phyloP scores from a whole-genome alignment of 2,329 filamentous ascomycete species.

The Dichotomopilus funicola region DNA sequence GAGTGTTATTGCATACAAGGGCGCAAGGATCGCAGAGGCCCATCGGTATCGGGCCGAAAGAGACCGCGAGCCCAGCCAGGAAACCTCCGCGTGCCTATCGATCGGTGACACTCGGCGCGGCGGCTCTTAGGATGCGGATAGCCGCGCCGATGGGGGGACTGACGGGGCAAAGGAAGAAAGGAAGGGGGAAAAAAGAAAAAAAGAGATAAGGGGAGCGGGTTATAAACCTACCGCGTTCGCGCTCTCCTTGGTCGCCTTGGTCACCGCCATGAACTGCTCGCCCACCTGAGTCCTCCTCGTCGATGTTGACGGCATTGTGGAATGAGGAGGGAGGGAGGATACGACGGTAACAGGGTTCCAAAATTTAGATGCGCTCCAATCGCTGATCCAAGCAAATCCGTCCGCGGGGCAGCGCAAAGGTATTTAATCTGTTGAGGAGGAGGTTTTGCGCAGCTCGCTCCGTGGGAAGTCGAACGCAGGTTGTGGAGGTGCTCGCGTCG shows the following conservation, averaged over 20 bases:
- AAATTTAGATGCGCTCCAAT: too few species aligned
- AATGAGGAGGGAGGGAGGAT: too few species aligned
- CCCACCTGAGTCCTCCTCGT: constrained; percentile 31
- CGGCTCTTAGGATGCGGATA: neutral
- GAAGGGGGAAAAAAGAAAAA: neutral
- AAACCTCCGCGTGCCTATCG: constrained; percentile 5
- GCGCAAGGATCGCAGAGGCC: constrained; percentile 11
- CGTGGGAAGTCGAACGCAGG: too few species aligned
- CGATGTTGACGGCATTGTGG: constrained; percentile 24
- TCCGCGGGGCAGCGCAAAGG: too few species aligned
- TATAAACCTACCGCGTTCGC: constrained; percentile 38
- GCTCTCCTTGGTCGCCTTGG: constrained; percentile 38
- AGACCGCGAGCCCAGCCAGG: constrained; percentile 1
- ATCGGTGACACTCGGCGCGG: neutral
- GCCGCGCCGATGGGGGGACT: neutral
- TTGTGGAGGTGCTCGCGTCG: too few species aligned
- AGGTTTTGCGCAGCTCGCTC: too few species aligned
- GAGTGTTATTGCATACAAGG: constrained; percentile 17
- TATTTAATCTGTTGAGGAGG: too few species aligned
- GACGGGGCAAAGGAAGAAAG: constrained; percentile 7
- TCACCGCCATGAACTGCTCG: constrained; percentile 38
- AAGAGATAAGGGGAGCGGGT: neutral
- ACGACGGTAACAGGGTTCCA: too few species aligned
- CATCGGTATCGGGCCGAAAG: constrained; percentile 24
- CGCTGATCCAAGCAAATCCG: too few species aligned